Evolutionary conservation across 192 early-diverging fungal species (phyloP), one percentile per base, ranked within the genome.

Genomic region (Backusella circina): DNA sequence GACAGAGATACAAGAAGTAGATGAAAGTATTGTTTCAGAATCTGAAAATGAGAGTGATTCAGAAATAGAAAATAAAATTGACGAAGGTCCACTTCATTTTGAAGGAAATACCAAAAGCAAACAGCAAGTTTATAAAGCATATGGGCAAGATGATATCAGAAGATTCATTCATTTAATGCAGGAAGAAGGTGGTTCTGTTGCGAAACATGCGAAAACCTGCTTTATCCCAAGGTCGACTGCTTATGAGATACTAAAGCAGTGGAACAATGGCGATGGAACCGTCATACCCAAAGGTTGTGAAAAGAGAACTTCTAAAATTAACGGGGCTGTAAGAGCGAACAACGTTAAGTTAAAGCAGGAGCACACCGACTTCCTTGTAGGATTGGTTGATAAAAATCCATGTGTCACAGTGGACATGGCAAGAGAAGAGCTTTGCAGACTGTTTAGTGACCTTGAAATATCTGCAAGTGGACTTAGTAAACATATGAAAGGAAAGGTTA

Each of bases 381-480:
- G 21, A 5, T 26, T 65, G 2, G 33, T 73, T 65, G 72, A 65
- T 39, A 73, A 65, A n/a, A 61, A 72, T 31, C 72, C 61, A 39
- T 65, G 28, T n/a, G 31, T 73, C 23, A 44, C 44, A 8, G 39
- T 73, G 10, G 30, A 18, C 1, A 32, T 33, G 10, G 64, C 64
- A n/a, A 73, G 61, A 21, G 26, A 57, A 28, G 28, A 65, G 37
- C 35, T 73, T n/a, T 65, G 54, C 15, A n/a, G 38, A 33, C 3
- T 33, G 18, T 38, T 73, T 38, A 5, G 6, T 23, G 36, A 31
- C 21, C 37, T 73, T 16, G 3, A 6, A 2, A 65, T 73, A 7
- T 73, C 61, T 26, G 36, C 18, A 15, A 38, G 36, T 28, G 23
- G 37, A 16, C 28, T 65, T 3, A 9, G 44, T 21, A 73, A 44